Conservation (phyloP, 495 filamentous ascomycete species). For the Talaromyces wortmannii region DNA sequence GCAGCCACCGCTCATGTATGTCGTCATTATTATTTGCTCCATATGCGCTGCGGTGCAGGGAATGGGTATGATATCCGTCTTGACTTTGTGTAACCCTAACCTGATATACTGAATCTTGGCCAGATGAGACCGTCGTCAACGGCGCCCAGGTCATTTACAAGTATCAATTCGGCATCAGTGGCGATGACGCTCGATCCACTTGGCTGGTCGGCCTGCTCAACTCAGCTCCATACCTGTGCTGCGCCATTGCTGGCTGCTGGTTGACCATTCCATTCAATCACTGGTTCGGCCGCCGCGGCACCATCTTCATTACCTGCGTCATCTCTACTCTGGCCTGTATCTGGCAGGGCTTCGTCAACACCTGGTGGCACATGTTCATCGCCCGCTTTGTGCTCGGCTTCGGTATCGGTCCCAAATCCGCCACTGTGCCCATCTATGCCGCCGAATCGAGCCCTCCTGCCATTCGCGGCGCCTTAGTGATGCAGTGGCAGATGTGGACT, state of each 20-base stretch:
- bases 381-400: constrained; percentile 67
- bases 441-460: constrained; percentile 67
- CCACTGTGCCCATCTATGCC: constrained; percentile 73
- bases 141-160: constrained; percentile 72
- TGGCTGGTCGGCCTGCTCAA: constrained; percentile 66
- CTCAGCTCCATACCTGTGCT: constrained; percentile 66
- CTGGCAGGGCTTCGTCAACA: constrained; percentile 69
- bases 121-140: constrained; percentile 75
- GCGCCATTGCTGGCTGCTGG: constrained; percentile 76
- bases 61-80: constrained; percentile 44
- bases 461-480: constrained; percentile 70
- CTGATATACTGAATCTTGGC: constrained; percentile 24
- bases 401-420: constrained; percentile 75
- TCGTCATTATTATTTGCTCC: constrained; percentile 59
- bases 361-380: constrained; percentile 70
- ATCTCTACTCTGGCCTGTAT: constrained; percentile 64
- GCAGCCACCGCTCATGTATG: constrained; percentile 63
- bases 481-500: constrained; percentile 87
- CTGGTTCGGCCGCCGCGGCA: constrained; percentile 71
- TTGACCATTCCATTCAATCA: constrained; percentile 75
- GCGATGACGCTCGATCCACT: constrained; percentile 20
- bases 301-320: constrained; percentile 71
- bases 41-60: constrained; percentile 61
- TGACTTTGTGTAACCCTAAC: neutral
- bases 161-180: constrained; percentile 60